Evolutionary conservation across 495 filamentous ascomycete genomes (phyloP).

Genomic region (Trichoderma asperelloides): DNA sequence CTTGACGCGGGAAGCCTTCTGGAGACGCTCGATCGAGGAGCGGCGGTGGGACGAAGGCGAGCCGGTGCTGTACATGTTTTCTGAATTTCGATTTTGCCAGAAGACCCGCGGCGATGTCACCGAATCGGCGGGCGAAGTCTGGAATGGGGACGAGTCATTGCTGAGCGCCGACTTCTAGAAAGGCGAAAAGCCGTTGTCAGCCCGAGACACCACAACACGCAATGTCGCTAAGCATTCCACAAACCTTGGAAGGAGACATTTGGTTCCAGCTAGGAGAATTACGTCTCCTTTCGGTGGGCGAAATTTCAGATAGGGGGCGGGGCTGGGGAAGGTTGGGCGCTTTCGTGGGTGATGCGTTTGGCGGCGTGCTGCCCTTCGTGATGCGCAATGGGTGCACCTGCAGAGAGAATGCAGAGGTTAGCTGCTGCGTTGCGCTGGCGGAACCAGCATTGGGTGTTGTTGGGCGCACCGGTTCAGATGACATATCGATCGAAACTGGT

Average conservation of each 20-base stretch:
- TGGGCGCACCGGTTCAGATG: constrained; percentile 3
- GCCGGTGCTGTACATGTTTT: constrained; percentile 55
- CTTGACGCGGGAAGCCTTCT: constrained; percentile 87
- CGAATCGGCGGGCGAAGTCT: constrained; percentile 57
- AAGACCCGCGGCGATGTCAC: constrained; percentile 69
- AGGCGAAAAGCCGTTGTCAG: constrained; percentile 12
- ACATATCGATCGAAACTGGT: constrained; percentile 3
- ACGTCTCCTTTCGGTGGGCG: constrained; percentile 45
- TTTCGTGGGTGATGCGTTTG: constrained; percentile 37
- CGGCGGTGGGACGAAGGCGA: constrained; percentile 64
- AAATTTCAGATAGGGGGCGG: constrained; percentile 49
- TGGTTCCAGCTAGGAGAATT: constrained; percentile 78
- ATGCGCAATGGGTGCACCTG: constrained; percentile 52
- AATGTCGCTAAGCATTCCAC: constrained; percentile 11
- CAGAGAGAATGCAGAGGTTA: background rate
- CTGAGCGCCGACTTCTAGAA: constrained; percentile 43
- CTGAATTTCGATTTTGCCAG: constrained; percentile 70
- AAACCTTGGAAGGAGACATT: constrained; percentile 46
- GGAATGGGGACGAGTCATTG: constrained; percentile 65
- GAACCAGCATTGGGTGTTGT: background rate
- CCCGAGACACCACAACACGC: background rate
- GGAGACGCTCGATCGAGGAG: constrained; percentile 85
- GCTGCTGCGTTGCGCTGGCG: background rate
- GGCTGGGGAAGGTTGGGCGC: constrained; percentile 37
- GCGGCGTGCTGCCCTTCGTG: constrained; percentile 44